Percentiles rank a stretch among this genome's conserved stretches.
These are phyloP conservation scores for Solanum hybrid DNA, from an alignment of 305 asterid genomes.

Conservation along the genomic window DNA sequence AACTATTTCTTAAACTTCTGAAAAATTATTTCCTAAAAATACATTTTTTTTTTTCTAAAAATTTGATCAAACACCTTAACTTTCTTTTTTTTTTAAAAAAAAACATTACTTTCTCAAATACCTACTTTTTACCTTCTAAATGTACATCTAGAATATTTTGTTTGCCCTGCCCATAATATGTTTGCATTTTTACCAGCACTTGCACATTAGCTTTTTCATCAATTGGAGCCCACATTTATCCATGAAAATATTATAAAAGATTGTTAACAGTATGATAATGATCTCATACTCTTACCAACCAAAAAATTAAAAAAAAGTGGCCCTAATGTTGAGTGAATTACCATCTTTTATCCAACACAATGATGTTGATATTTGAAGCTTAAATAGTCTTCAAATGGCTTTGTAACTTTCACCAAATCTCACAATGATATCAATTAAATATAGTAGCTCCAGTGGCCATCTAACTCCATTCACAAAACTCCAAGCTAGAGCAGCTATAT, in stretches of 20 bases:
- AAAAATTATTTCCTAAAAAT: not conserved
- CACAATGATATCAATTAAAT: not conserved
- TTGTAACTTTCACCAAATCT: conserved; percentile 16
- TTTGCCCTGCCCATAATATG: not conserved
- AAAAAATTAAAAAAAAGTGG: not conserved
- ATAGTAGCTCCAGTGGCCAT: not conserved
- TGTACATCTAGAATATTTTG: not conserved
- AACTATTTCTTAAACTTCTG: not conserved
- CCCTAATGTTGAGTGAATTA: conserved; percentile 7
- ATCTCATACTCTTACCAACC: not conserved
- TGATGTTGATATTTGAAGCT: conserved; percentile 16
- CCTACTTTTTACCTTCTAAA: not conserved
- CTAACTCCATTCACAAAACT: not conserved
- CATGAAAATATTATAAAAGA: not conserved
- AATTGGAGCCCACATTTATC: not conserved
- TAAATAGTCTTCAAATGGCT: not conserved
- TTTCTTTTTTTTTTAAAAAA: not conserved
- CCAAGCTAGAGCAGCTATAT: not conserved
- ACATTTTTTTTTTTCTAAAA: not conserved
- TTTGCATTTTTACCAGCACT: not conserved
- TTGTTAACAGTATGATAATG: not conserved
- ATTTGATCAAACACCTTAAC: not conserved
- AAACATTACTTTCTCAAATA: not conserved
- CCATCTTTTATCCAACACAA: conserved; percentile 17
- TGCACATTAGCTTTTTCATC: not conserved